These are phyloP conservation scores for Mychonastes homosphaera DNA, from an alignment of 139 green algal genomes.

Conservation along the genomic window DNA sequence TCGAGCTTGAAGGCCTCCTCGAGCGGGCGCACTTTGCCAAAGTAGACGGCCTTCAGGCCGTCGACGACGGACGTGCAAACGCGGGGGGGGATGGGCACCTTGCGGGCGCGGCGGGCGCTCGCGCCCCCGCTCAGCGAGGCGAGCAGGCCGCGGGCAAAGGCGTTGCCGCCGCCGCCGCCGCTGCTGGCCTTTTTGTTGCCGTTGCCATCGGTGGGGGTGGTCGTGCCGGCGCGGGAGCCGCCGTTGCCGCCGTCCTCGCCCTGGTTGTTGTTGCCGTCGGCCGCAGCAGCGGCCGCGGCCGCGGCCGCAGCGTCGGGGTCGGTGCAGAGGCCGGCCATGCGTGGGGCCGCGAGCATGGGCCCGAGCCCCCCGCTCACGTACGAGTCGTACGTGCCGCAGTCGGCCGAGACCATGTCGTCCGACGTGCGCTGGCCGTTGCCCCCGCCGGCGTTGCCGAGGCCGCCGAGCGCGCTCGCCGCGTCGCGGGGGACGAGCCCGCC, in stretches of 20 bases:
- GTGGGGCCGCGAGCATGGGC: too few species aligned
- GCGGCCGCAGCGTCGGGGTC: too few species aligned
- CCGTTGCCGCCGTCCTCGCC: too few species aligned
- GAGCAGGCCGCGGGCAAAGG: neutral
- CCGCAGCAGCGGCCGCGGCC: neutral
- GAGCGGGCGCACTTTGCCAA: constrained; percentile 77
- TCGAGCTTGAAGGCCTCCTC: constrained; percentile 89
- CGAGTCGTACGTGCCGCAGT: too few species aligned
- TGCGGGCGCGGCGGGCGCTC: neutral
- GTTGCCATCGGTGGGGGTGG: neutral
- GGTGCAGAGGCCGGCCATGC: too few species aligned
- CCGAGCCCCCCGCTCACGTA: too few species aligned
- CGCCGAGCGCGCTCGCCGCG: too few species aligned
- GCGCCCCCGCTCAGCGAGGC: neutral
- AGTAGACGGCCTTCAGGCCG: constrained; percentile 87
- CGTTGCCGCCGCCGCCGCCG: neutral
- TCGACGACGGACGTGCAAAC: constrained; percentile 78
- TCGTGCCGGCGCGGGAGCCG: too few species aligned
- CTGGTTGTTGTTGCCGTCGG: constrained; percentile 1
- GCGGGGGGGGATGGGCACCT: constrained; percentile 39
- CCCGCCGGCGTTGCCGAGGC: too few species aligned
- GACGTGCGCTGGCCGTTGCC: too few species aligned
- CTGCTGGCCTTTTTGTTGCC: neutral
- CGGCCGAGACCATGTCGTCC: too few species aligned
- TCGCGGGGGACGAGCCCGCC: neutral